Conservation (phyloP, 805 yeast species). For the Debaryomyces castellii region DNA sequence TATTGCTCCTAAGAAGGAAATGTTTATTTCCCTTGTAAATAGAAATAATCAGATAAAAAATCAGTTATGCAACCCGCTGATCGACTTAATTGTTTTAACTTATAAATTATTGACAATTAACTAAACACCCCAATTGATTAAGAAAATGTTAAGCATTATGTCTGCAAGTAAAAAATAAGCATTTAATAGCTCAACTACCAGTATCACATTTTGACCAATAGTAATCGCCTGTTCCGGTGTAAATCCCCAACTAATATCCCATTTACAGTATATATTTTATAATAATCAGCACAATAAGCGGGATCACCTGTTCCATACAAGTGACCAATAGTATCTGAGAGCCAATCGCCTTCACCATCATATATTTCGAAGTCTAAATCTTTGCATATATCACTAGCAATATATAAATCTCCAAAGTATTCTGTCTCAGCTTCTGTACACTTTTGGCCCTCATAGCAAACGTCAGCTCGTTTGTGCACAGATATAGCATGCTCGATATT, state of each 20-base stretch:
- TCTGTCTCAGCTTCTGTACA: not conserved
- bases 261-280: not conserved
- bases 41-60: too few relatives aligned
- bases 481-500: not conserved
- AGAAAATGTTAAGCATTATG: too few relatives aligned
- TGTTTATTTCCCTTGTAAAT: too few relatives aligned
- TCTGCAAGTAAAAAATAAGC: not conserved
- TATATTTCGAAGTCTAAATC: not conserved
- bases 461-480: not conserved
- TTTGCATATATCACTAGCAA: not conserved
- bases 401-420: not conserved
- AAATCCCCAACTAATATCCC: not conserved
- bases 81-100: too few relatives aligned
- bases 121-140: too few relatives aligned
- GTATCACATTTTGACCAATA: not conserved
- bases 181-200: not conserved
- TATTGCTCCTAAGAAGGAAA: too few relatives aligned
- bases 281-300: not conserved
- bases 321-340: not conserved
- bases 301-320: not conserved
- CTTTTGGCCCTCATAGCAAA: not conserved
- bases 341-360: not conserved
- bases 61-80: too few relatives aligned
- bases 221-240: not conserved
- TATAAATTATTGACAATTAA: too few relatives aligned